Base-by-base conservation (phyloP, 768 basidiomycete genomes). In the Paxillus ammoniavirescens region DNA sequence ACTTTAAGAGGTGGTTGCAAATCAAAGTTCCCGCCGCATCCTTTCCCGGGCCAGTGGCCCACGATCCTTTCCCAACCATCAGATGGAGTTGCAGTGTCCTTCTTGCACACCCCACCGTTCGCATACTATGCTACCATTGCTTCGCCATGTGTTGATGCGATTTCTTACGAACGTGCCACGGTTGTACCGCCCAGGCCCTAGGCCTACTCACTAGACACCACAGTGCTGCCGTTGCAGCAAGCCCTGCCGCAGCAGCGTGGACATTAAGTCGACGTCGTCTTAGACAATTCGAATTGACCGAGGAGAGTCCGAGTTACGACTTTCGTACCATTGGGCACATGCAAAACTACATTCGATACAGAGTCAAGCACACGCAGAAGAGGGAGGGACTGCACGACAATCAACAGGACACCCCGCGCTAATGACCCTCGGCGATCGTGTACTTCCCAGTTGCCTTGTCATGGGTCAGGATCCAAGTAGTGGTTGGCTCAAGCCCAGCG, bases 61-160 rank as follows among this genome's bases (percentile, higher is more conserved):
- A 72, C 72, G 5, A 38, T 79, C 1, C 65, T 83, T 18, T 84
- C 83, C 6, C 68, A 61, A n/a, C 45, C 60, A 4, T 77, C 81
- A 0, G 57, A 65, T 1, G 60, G 67, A 18, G 53, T 62, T 1
- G 61, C 71, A 1, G 42, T 80, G 8, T 70, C 74, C 1, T 81
- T 77, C 59, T 80, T 80, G 79, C 74, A 77, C 54, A 2, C 76
- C 78, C 4, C 83, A 86, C 53, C 72, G 67, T 33, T 78, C 81
- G 4, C 49, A 46, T 8, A 71, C 70, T 2, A 81, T 78, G 55
- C 67, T 71, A 9, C 83, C 85, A 0, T 66, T 87, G 9, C 64
- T 87, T 87, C n/a, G 86, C 86, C 10, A 82, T 85, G 67, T n/a
- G 60, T 53, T 36, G 33, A 12, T 30, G 13, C 17, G 1, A 35